Evolutionary conservation across 345 rosid species (phyloP).

Genomic region (Lepidium aucheri): DNA sequence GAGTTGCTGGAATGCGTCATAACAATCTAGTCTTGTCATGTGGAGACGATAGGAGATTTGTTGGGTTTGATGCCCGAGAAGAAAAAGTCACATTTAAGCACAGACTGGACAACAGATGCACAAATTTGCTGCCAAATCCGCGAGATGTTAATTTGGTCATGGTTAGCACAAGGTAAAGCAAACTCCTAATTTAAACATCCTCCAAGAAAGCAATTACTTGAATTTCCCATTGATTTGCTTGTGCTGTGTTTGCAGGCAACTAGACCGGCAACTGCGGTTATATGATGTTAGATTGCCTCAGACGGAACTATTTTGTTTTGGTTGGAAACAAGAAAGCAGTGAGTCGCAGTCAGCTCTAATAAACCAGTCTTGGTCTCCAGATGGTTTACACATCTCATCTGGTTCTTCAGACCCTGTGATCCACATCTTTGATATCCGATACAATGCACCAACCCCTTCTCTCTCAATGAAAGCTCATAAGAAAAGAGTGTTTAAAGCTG

Average conservation of each 20-base stretch:
- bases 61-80: slow-evolving; percentile 24
- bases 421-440: slow-evolving; percentile 29
- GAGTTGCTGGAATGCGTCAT: slow-evolving; percentile 28
- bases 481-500: slow-evolving; percentile 32
- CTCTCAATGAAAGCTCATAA: slow-evolving; percentile 22
- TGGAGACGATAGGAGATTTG: slow-evolving; percentile 31
- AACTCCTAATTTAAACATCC: not conserved
- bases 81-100: slow-evolving; percentile 19
- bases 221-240: not conserved
- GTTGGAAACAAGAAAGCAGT: slow-evolving; percentile 34
- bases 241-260: slow-evolving; percentile 17
- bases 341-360: slow-evolving; percentile 27
- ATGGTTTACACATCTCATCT: slow-evolving; percentile 28
- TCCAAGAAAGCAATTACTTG: not conserved
- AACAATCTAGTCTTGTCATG: slow-evolving; percentile 28
- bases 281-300: slow-evolving; percentile 29
- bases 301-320: slow-evolving; percentile 27
- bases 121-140: slow-evolving; percentile 26
- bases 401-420: slow-evolving; percentile 31
- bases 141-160: slow-evolving; percentile 28
- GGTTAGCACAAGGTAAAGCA: slow-evolving; percentile 25
- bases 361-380: slow-evolving; percentile 32
- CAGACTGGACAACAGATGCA: slow-evolving; percentile 29
- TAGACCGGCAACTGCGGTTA: slow-evolving; percentile 26
- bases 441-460: slow-evolving; percentile 22